These are phyloP conservation scores for Phaeosphaeriaceae sp. DNA, from an alignment of 2,329 filamentous ascomycete species.

Conservation along the genomic window DNA sequence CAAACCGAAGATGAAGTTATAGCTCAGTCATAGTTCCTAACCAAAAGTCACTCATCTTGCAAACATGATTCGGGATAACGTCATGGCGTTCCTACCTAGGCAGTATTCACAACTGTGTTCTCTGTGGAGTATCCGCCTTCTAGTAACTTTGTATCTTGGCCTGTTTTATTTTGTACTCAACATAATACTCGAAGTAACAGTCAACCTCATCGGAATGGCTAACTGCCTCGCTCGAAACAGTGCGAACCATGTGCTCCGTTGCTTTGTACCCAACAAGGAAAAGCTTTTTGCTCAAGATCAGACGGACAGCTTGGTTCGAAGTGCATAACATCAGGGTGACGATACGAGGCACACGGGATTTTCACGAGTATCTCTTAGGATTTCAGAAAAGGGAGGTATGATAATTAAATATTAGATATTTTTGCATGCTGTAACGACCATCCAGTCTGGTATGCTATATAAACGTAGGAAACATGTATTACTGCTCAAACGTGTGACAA, in stretches of 20 bases:
- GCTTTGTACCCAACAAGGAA: constrained; percentile 45
- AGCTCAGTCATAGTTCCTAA: too few species aligned
- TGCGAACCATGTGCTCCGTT: constrained; percentile 33
- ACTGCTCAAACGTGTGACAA: constrained; percentile 4
- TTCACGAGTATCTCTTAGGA: constrained; percentile 52
- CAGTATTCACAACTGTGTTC: constrained; percentile 40
- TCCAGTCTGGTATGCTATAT: constrained; percentile 5
- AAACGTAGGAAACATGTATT: constrained; percentile 15
- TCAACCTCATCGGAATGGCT: constrained; percentile 38
- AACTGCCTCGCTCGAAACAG: constrained; percentile 31
- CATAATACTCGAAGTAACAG: constrained; percentile 41
- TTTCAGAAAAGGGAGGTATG: constrained; percentile 8
- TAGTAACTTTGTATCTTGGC: constrained; percentile 41
- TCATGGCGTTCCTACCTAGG: too few species aligned
- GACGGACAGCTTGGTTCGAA: constrained; percentile 45
- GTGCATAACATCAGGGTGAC: constrained; percentile 50
- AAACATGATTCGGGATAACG: too few species aligned
- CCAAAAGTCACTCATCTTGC: too few species aligned
- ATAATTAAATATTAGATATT: constrained; percentile 3
- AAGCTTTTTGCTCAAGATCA: constrained; percentile 39
- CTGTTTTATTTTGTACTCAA: constrained; percentile 36
- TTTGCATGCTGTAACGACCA: background rate
- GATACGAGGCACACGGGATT: constrained; percentile 49
- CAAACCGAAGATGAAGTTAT: too few species aligned
- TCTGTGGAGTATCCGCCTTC: constrained; percentile 40